Evolutionary conservation across 2,329 filamentous ascomycete genomes (phyloP), one percentile per base, ranked within the genome.

Genomic region (Fusarium drepaniforme): DNA sequence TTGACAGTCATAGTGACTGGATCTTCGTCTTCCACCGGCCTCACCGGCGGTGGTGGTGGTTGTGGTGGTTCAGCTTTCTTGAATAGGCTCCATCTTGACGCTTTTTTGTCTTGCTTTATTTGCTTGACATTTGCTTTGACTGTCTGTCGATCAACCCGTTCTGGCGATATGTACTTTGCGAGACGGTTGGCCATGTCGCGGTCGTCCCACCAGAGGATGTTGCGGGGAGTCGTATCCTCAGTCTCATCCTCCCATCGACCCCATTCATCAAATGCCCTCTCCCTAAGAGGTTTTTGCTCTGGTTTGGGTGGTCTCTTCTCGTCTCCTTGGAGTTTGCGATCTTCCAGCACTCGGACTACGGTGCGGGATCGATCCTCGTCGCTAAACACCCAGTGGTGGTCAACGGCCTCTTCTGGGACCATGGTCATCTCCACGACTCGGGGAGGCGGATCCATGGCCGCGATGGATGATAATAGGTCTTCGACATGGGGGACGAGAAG

Each of bases 151-250:
- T 82, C 77, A 4, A 80, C 38, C 3, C 59, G 35, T 13, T 81
- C 73, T 0, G 87, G 86, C 68, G 85, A 83, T 4, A 90, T 77
- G 62, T 85, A 83, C 5, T 73, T 80, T 13, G 87, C 87, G 13
- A 90, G 77, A 1, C 88, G 84, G 9, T 70, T 72, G 0, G 88
- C 87, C 83, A 87, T 83, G 3, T 77, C 79, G 66, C 86, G 86
- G 57, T 89, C 86, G 2, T 72, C 74, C 84, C 86, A 90, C 87
- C 87, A 90, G 67, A 85, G 82, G 4, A 72, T 51, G 9, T 69
- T 68, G 4, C 58, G 38, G 28, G 64, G 21, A 3, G 64, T 5
- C 0, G 68, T 66, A 5, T 58, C 21, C 1, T 67, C 72, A 1
- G 46, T 60, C 7, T 79, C 66, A 6, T 83, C 81, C 8, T 79